phyloP scores from a whole-genome alignment of 768 basidiomycete species.

The Mycena belliarum region DNA sequence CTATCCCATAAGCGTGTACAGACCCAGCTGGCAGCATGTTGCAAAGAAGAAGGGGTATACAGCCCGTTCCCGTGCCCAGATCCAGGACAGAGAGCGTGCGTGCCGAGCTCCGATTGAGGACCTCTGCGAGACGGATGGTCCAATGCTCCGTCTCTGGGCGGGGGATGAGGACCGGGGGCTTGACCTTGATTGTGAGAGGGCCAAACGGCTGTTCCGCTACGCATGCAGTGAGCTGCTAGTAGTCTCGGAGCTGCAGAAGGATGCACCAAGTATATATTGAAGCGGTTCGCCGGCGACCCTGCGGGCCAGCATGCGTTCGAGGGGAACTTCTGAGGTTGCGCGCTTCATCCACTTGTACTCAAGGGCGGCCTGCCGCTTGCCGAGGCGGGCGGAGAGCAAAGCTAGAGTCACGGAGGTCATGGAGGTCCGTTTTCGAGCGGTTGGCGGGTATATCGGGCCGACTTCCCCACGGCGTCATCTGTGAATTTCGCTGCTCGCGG shows the following conservation, averaged over 20 bases:
- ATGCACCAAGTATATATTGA: conserved; percentile 86
- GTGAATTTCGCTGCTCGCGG: not conserved
- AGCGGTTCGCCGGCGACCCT: conserved; percentile 75
- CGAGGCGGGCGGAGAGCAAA: conserved; percentile 30
- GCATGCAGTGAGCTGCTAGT: conserved; percentile 15
- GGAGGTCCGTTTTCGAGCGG: no score
- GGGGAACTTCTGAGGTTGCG: conserved; percentile 26
- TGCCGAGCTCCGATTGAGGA: conserved; percentile 37
- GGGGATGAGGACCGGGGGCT: conserved; percentile 87
- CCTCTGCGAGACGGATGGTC: conserved; percentile 60
- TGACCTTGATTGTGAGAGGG: conserved; percentile 68
- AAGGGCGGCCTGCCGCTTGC: conserved; percentile 35
- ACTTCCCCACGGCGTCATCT: no score
- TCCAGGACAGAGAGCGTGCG: conserved; percentile 62
- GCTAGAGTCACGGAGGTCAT: conserved; percentile 4
- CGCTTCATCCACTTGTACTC: conserved; percentile 50
- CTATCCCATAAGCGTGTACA: conserved; percentile 61
- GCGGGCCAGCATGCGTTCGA: conserved; percentile 54
- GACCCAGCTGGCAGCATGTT: conserved; percentile 59
- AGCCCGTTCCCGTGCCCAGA: conserved; percentile 91
- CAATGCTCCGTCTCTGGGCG: conserved; percentile 93
- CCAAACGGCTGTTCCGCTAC: conserved; percentile 88
- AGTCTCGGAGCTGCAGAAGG: not conserved
- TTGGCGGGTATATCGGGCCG: no score
- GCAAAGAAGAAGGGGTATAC: conserved; percentile 85